Conservation (phyloP, 2,329 filamentous ascomycete species). For the Didymella segeticola region DNA sequence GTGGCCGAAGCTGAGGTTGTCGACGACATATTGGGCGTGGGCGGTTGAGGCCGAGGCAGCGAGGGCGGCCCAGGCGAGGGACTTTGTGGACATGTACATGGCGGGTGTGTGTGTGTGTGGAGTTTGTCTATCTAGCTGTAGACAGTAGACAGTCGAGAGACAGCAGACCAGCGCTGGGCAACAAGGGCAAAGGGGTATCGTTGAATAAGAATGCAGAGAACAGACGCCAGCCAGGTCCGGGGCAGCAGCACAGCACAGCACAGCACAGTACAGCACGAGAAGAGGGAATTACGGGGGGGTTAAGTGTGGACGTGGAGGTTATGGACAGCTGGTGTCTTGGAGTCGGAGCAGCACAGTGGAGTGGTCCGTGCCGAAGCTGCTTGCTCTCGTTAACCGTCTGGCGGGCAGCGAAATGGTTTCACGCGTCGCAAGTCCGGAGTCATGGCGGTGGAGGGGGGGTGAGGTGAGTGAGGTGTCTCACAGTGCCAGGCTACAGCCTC, state of each 20-base stretch:
- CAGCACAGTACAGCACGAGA: conserved; percentile 14
- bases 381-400: conserved; percentile 11
- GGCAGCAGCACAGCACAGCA: too few relatives aligned
- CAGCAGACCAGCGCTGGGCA: conserved; percentile 5
- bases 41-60: conserved; percentile 59
- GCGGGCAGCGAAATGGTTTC: conserved; percentile 5
- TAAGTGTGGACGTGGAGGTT: conserved; percentile 29
- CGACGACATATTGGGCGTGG: conserved; percentile 71
- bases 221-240: conserved; percentile 28
- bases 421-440: background rate
- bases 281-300: conserved; percentile 19
- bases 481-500: background rate
- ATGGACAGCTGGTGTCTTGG: conserved; percentile 43
- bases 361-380: conserved; percentile 38
- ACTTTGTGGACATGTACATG: conserved; percentile 45
- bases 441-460: background rate
- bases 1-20: conserved; percentile 79
- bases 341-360: conserved; percentile 36
- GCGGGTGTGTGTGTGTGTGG: too few relatives aligned
- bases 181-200: conserved; percentile 39
- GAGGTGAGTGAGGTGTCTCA: background rate
- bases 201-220: conserved; percentile 20
- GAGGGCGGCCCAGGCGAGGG: conserved; percentile 53
- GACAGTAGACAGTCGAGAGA: conserved; percentile 20
- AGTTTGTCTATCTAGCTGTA: too few relatives aligned